These are phyloP conservation scores for Aspergillus pseudotamarii DNA, from an alignment of 2,329 filamentous ascomycete species.

Conservation along the genomic window DNA sequence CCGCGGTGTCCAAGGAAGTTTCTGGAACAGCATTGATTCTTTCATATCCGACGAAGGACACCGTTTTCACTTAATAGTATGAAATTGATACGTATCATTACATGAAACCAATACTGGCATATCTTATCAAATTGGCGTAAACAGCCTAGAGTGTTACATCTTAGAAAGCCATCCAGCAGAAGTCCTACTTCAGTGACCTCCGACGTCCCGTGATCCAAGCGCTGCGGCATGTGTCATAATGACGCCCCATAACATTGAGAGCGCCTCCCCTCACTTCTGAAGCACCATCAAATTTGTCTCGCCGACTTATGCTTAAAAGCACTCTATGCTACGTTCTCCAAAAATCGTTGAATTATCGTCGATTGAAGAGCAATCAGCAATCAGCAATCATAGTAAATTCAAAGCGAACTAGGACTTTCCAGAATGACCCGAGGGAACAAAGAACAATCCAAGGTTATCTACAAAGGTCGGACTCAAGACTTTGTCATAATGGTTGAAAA, in stretches of 20 bases:
- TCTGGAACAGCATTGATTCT: background rate
- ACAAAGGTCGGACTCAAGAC: background rate
- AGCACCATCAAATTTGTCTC: background rate
- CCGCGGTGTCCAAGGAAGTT: background rate
- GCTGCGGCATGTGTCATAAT: background rate
- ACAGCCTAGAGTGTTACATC: background rate
- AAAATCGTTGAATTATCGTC: background rate
- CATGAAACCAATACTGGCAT: background rate
- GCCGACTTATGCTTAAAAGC: background rate
- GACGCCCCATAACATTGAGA: background rate
- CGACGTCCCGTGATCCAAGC: background rate
- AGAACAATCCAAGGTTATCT: background rate
- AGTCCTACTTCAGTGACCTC: background rate
- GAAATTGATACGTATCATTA: background rate
- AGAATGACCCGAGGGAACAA: background rate
- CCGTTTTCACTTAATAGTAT: background rate
- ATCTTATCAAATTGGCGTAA: background rate
- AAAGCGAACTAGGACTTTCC: background rate
- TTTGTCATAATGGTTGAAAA: background rate
- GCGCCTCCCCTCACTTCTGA: background rate
- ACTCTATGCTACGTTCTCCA: background rate
- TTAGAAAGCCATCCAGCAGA: background rate
- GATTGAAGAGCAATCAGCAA: background rate
- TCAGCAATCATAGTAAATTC: background rate
- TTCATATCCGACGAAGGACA: background rate